Base-by-base conservation (phyloP, 495 filamentous ascomycete genomes). In the Venustampulla echinocandica region DNA sequence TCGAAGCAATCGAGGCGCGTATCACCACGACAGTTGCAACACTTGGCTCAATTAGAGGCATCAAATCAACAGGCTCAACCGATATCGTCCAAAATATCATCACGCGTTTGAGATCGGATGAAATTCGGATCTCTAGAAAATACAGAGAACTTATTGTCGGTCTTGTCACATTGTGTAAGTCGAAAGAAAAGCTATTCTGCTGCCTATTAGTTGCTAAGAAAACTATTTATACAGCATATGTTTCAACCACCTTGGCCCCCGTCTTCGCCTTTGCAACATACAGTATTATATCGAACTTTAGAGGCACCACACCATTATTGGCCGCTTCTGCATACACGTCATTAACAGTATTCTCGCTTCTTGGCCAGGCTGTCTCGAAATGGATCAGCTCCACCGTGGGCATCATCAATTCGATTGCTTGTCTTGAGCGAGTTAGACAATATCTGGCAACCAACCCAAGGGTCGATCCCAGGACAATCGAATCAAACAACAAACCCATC, bases 261-360 rank as follows among this genome's bases (percentile, higher is more conserved):
- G 66, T 55, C 4, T 24, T 66, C 11, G 68, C 65, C 9, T 42
- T 70, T 10, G 46, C 61, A 0, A 21, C 64, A 2, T 69, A 59
- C 23, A 60, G 62, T 14, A 15, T 63, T 11, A n/a, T 61, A 3
- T 57, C 65, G 0, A 45, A 13, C 18, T 30, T 17, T 1, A 18
- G 37, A 6, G 49, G 47, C 0, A 48, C 40, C 56, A 49, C 28
- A 57, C 56, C 2, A 66, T 68, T 39, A 67, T 64, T 17, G 55
- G 56, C 1, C 44, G 66, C 0, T 50, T 64, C 3, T 44, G 66
- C 22, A 61, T 68, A 11, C 50, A 53, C 0, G 42, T 68, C 9
- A 25, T 65, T 41, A 61, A 62, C 4, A 32, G 14, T 1, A 64
- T 64, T 0, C 25, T 59, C 7, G 50, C 58, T 14, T 59, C 25